Conservation (phyloP, 805 yeast genomes). For the Ogataea minuta region DNA sequence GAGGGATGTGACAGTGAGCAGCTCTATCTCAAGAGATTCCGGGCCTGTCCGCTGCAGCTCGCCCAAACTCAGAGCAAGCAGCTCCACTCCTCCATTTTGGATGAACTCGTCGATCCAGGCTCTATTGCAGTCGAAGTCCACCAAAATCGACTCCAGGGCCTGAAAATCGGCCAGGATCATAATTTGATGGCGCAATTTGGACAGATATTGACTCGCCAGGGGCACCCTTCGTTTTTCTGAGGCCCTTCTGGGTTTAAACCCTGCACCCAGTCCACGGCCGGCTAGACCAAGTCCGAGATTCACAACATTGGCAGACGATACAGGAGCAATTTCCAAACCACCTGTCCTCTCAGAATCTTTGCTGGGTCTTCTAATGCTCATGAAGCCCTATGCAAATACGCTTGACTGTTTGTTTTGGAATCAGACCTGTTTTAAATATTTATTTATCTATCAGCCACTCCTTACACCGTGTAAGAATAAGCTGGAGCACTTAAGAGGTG, state of each 20-base stretch:
- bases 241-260: not conserved
- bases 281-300: conserved; percentile 32
- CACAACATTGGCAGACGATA: conserved; percentile 27
- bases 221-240: not conserved
- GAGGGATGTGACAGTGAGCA: conserved; percentile 71
- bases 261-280: conserved; percentile 26
- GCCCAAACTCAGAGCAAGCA: conserved; percentile 64
- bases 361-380: not conserved
- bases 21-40: conserved; percentile 63
- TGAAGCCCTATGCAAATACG: not conserved
- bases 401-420: not conserved
- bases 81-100: conserved; percentile 77
- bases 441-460: not conserved
- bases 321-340: conserved; percentile 3
- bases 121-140: conserved; percentile 7
- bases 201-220: conserved; percentile 32
- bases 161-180: conserved; percentile 42
- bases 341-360: not conserved
- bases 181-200: conserved; percentile 37
- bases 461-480: conserved; percentile 3
- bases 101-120: conserved; percentile 79
- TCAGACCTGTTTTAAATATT: not conserved
- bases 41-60: conserved; percentile 43
- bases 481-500: not conserved
- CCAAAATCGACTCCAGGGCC: conserved; percentile 24